Conservation (phyloP, 1,139 yeast species). For the Hanseniaspora gamundiae region DNA sequence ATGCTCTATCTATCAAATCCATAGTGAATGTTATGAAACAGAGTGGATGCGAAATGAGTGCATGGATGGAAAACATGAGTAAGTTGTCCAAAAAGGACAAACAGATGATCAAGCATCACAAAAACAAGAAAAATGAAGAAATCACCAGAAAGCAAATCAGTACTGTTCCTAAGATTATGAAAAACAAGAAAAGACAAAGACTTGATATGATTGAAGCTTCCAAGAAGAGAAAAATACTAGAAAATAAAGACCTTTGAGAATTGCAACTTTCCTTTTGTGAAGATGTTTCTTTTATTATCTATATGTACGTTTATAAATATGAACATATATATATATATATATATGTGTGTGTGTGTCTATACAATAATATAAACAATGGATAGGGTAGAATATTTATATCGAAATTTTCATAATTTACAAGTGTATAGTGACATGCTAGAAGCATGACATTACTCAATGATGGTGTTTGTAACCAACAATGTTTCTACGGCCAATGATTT, state of each 20-base stretch:
- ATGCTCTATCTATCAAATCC: constrained; percentile 60
- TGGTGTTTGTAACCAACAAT: constrained; percentile 53
- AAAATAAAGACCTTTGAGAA: background rate
- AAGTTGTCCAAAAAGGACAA: constrained; percentile 60
- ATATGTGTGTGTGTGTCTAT: no score
- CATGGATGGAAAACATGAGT: constrained; percentile 74
- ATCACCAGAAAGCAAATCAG: constrained; percentile 56
- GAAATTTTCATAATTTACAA: background rate
- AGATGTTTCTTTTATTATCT: background rate
- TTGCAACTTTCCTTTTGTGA: no score
- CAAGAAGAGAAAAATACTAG: constrained; percentile 39
- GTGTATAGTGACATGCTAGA: background rate
- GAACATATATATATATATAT: no score
- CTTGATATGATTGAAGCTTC: constrained; percentile 72
- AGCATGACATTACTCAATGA: constrained; percentile 3
- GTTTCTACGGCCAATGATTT: constrained; percentile 91
- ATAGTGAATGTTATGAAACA: constrained; percentile 91
- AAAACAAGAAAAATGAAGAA: constrained; percentile 30
- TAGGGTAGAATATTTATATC: background rate
- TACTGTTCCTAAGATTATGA: constrained; percentile 69
- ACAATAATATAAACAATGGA: background rate
- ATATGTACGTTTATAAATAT: background rate
- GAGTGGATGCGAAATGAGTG: constrained; percentile 63
- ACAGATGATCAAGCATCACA: constrained; percentile 47
- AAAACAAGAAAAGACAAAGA: constrained; percentile 49